These are phyloP conservation scores for Keithomyces neogunnii DNA, from an alignment of 2,329 filamentous ascomycete species.

Conservation along the genomic window DNA sequence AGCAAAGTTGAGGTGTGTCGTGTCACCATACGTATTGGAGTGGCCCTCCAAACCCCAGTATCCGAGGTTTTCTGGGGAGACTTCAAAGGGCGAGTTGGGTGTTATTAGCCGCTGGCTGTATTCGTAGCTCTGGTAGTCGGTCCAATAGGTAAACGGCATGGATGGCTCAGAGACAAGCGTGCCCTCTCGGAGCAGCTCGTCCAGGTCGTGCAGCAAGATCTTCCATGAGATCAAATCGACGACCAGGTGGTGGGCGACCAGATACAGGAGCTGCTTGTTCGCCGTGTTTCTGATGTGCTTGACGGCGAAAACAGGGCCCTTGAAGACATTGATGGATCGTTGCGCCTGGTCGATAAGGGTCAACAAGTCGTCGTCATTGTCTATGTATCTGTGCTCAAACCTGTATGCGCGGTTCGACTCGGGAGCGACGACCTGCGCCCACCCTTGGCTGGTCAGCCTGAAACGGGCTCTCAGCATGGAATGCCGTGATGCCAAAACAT, in stretches of 20 bases:
- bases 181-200: conserved; percentile 37
- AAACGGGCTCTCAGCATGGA: conserved; percentile 44
- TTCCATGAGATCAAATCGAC: conserved; percentile 44
- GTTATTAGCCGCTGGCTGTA: conserved; percentile 20
- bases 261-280: conserved; percentile 37
- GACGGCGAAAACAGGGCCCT: conserved; percentile 41
- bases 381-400: conserved; percentile 32
- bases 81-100: conserved; percentile 29
- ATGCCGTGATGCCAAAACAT: conserved; percentile 40
- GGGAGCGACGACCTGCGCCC: conserved; percentile 37
- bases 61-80: conserved; percentile 29
- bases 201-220: conserved; percentile 39
- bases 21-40: conserved; percentile 37
- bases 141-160: conserved; percentile 42
- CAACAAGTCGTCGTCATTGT: conserved; percentile 32
- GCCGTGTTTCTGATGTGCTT: conserved; percentile 38
- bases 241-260: conserved; percentile 43
- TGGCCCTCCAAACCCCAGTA: conserved; percentile 38
- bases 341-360: conserved; percentile 32
- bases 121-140: conserved; percentile 33
- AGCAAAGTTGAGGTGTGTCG: conserved; percentile 31
- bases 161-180: conserved; percentile 34
- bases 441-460: conserved; percentile 26
- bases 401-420: conserved; percentile 33
- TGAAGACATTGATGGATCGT: conserved; percentile 36